Base-by-base conservation (phyloP, 371 early-diverging fungal species). In the Chytridium lagenaria region DNA sequence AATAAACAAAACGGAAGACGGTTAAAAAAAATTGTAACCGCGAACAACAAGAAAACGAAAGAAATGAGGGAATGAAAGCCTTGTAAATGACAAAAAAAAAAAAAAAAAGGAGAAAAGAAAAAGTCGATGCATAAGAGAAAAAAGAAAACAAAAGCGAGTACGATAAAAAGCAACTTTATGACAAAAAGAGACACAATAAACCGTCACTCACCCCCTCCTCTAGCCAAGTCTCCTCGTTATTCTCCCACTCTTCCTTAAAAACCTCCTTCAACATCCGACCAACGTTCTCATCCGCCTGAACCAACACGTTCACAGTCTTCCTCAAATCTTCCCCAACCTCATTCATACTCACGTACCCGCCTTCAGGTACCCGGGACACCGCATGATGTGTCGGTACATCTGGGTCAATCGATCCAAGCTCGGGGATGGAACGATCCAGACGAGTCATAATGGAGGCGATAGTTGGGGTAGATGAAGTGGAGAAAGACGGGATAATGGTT, bases 171-270 rank as follows among this genome's bases (percentile, higher is more conserved):
- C n/a, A n/a, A n/a, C n/a, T n/a, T n/a, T n/a, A n/a, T n/a, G n/a
- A n/a, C n/a, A n/a, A n/a, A n/a, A n/a, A n/a, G n/a, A n/a, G n/a
- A n/a, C n/a, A n/a, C n/a, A n/a, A n/a, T n/a, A n/a, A n/a, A n/a
- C n/a, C n/a, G n/a, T n/a, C 2, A 34, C 68, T 31, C 51, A 68
- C 68, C 68, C 68, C 68, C 36, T 68, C 68, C 28, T 28, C 28
- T 19, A 68, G n/a, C 68, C 68, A 68, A 2, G 12, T 7, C 49
- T 66, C 66, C n/a, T 38, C 66, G 23, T 66, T 38, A 30, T 66
- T 44, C 23, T 16, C 52, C 68, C 50, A 68, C 28, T 51, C 68
- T 33, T 33, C 51, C 52, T 51, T 51, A 33, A 68, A 68, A 19
- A 34, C 66, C 66, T 66, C 66, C 66, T 22, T 68, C 16, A 50